A percentile compares a stretch with the other conserved stretches of the same genome.
phyloP scores from a whole-genome alignment of 768 basidiomycete genomes.

The Serpula lacrymans region DNA sequence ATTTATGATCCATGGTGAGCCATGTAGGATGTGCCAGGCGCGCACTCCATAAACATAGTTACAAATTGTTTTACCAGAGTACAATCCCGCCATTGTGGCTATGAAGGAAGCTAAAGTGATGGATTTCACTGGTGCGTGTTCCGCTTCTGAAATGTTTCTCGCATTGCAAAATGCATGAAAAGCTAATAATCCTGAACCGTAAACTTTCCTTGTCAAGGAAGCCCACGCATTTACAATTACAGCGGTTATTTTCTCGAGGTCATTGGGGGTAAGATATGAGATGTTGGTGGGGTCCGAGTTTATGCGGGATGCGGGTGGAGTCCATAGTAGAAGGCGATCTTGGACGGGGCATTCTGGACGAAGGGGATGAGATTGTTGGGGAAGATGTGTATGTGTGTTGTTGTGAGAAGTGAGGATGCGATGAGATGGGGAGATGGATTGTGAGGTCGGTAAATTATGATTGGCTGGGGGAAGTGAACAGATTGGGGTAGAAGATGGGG shows the following conservation, averaged over 20 bases:
- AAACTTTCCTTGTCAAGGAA: slow-evolving; percentile 11
- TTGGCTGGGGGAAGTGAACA: neutral
- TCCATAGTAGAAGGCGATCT: neutral
- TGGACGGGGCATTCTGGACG: slow-evolving; percentile 5
- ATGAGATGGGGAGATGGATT: neutral
- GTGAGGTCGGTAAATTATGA: neutral
- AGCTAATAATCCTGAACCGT: slow-evolving; percentile 22
- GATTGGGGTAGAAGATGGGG: neutral
- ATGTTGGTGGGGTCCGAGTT: neutral
- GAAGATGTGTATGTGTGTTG: slow-evolving; percentile 3
- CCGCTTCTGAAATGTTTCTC: neutral
- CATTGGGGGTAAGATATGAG: neutral
- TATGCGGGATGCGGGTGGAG: neutral
- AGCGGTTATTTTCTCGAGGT: neutral
- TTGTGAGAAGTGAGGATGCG: neutral
- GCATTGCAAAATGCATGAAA: slow-evolving; percentile 25
- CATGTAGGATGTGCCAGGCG: slow-evolving; percentile 24
- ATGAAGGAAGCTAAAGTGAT: slow-evolving; percentile 7
- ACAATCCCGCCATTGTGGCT: slow-evolving; percentile 1
- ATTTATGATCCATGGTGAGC: slow-evolving; percentile 13
- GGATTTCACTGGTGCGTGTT: slow-evolving; percentile 1
- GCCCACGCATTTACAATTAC: slow-evolving; percentile 7
- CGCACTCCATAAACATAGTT: slow-evolving; percentile 15
- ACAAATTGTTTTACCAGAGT: neutral
- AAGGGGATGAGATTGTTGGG: neutral